These are phyloP conservation scores for Penicillium herquei DNA, from an alignment of 495 filamentous ascomycete species.

Conservation along the genomic window DNA sequence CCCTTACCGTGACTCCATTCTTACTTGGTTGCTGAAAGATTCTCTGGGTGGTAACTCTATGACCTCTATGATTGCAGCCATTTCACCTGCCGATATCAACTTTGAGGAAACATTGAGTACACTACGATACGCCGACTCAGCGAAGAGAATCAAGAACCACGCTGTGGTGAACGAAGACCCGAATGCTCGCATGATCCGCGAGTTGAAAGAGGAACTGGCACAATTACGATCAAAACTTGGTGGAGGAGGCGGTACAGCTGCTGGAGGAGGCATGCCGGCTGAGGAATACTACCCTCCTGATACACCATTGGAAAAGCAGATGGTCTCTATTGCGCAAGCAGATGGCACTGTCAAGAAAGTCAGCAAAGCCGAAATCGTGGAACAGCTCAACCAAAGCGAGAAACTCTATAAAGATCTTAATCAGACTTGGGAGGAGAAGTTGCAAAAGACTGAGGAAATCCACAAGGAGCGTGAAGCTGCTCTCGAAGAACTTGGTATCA, in stretches of 20 bases:
- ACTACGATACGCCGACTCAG: constrained; percentile 93
- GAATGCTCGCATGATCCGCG: constrained; percentile 97
- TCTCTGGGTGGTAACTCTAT: constrained; percentile 98
- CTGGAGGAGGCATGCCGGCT: constrained; percentile 42
- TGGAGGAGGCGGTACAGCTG: constrained; percentile 48
- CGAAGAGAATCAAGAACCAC: constrained; percentile 99
- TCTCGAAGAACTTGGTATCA: constrained; percentile 94
- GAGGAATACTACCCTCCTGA: constrained; percentile 88
- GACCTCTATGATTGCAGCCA: constrained; percentile 99
- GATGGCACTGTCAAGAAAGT: constrained; percentile 92
- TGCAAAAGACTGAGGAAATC: constrained; percentile 91
- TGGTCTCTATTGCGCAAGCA: constrained; percentile 85
- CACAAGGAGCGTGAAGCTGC: constrained; percentile 97
- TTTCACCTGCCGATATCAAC: constrained; percentile 98
- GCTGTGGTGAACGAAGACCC: constrained; percentile 99
- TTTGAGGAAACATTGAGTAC: constrained; percentile 97
- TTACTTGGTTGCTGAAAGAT: constrained; percentile 98
- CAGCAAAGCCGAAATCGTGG: constrained; percentile 96
- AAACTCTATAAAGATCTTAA: constrained; percentile 96
- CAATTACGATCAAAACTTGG: constrained; percentile 84
- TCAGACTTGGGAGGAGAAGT: constrained; percentile 97
- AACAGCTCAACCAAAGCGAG: constrained; percentile 92
- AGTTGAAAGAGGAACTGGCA: constrained; percentile 92
- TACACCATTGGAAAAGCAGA: constrained; percentile 90
- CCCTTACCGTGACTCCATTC: constrained; percentile 93